phyloP scores from a whole-genome alignment of 306 rosid genomes.

The Quercus mongolica region DNA sequence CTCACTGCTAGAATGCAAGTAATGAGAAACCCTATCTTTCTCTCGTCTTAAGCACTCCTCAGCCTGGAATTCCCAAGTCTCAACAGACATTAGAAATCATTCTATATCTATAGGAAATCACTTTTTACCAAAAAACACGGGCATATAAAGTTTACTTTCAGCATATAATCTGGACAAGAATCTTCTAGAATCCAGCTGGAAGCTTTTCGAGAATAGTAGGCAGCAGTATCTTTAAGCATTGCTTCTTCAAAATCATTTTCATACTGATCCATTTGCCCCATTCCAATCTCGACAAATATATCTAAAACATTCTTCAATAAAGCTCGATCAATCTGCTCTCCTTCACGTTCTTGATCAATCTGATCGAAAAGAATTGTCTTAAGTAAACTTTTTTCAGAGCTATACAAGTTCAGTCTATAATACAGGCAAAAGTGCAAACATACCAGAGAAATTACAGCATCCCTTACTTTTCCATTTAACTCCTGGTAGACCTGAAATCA shows the following conservation, averaged over 20 bases:
- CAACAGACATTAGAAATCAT: conserved; percentile 5
- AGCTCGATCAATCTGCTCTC: conserved; percentile 59
- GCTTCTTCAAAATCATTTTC: conserved; percentile 56
- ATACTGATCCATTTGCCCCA: conserved; percentile 39
- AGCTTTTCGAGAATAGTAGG: conserved; percentile 46
- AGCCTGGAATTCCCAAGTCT: conserved; percentile 29
- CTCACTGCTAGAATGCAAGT: conserved; percentile 42
- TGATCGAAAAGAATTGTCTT: neutral
- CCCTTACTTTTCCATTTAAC: conserved; percentile 56
- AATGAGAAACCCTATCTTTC: conserved; percentile 43
- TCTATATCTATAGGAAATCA: neutral
- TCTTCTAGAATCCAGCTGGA: conserved; percentile 59
- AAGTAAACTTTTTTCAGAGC: neutral
- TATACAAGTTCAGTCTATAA: neutral
- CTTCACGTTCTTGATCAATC: conserved; percentile 62
- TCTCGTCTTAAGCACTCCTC: conserved; percentile 50
- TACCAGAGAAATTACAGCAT: conserved; percentile 70
- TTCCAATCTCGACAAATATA: conserved; percentile 61
- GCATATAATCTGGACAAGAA: conserved; percentile 51
- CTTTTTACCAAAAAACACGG: neutral
- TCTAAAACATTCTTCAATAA: conserved; percentile 52
- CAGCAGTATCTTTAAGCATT: conserved; percentile 44
- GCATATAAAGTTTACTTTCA: conserved; percentile 28
- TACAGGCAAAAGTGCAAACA: neutral
- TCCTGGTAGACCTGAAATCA: conserved; percentile 59